Percentiles rank a stretch among this genome's conserved stretches.
Evolutionary conservation across 192 early-diverging fungal species (phyloP).

Genomic region (Chytriomyces sp.): DNA sequence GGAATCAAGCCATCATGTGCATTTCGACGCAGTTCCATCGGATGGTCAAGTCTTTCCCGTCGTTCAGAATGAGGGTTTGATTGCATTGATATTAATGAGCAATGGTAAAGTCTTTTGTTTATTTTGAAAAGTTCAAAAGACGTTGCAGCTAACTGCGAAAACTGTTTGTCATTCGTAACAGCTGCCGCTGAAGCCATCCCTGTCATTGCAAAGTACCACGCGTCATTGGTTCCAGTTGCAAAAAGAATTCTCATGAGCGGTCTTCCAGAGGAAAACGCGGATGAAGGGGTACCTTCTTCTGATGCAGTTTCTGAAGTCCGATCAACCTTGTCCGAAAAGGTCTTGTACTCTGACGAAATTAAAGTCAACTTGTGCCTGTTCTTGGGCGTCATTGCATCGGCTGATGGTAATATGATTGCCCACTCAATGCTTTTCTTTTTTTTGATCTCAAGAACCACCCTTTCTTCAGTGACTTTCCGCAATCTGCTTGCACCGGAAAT

Average conservation of each 20-base stretch:
- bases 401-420: slow-evolving; percentile 37
- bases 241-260: slow-evolving; percentile 49
- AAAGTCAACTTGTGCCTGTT: slow-evolving; percentile 55
- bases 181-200: slow-evolving; percentile 41
- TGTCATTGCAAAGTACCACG: neutral
- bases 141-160: neutral
- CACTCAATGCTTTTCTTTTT: neutral
- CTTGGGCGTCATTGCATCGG: slow-evolving; percentile 35
- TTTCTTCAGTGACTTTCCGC: slow-evolving; percentile 23
- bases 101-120: slow-evolving; percentile 39
- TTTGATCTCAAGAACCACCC: neutral
- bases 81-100: slow-evolving; percentile 51
- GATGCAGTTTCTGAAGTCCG: neutral
- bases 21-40: slow-evolving; percentile 59
- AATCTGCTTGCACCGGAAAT: slow-evolving; percentile 5
- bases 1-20: slow-evolving; percentile 53
- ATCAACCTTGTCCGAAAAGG: neutral
- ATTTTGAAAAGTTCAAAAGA: neutral
- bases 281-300: neutral
- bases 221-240: slow-evolving; percentile 37
- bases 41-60: slow-evolving; percentile 55
- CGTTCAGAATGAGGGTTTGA: slow-evolving; percentile 60
- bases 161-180: slow-evolving; percentile 7
- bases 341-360: slow-evolving; percentile 44
- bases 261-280: slow-evolving; percentile 10